Evolutionary conservation across 495 filamentous ascomycete species (phyloP).

Genomic region (Poronia punctata): DNA sequence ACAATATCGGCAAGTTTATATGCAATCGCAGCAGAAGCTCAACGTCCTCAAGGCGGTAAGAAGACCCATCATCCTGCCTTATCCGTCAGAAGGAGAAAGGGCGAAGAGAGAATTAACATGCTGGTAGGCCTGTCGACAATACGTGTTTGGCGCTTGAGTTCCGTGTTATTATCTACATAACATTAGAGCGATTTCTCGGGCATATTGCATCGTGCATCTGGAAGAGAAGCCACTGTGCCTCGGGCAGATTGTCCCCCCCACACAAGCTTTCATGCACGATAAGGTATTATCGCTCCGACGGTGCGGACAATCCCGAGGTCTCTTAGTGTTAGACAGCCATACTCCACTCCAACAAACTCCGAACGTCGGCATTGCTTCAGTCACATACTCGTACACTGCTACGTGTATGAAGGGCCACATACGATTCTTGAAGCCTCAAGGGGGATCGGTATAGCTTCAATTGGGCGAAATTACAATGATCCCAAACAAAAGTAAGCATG

Average conservation of each 20-base stretch:
- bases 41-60: constrained; percentile 67
- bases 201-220: no score
- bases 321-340: constrained; percentile 7
- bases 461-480: no score
- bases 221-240: neutral
- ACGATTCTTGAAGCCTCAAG: no score
- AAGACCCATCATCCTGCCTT: constrained; percentile 9
- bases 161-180: neutral
- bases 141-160: constrained; percentile 30
- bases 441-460: no score
- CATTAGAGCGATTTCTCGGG: no score
- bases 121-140: constrained; percentile 41
- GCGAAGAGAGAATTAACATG: constrained; percentile 16
- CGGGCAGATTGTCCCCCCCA: neutral
- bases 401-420: no score
- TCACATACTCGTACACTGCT: no score
- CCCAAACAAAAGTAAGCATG: no score
- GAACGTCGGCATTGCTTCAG: constrained; percentile 11
- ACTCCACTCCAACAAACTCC: constrained; percentile 9
- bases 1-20: constrained; percentile 79
- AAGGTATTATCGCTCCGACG: constrained; percentile 2
- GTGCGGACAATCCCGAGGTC: constrained; percentile 7
- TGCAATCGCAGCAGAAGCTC: constrained; percentile 66
- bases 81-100: neutral
- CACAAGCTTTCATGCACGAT: constrained; percentile 1